These are phyloP conservation scores for Plasmodium malariae DNA, from an alignment of 169 alveolate species.

Conservation along the genomic window DNA sequence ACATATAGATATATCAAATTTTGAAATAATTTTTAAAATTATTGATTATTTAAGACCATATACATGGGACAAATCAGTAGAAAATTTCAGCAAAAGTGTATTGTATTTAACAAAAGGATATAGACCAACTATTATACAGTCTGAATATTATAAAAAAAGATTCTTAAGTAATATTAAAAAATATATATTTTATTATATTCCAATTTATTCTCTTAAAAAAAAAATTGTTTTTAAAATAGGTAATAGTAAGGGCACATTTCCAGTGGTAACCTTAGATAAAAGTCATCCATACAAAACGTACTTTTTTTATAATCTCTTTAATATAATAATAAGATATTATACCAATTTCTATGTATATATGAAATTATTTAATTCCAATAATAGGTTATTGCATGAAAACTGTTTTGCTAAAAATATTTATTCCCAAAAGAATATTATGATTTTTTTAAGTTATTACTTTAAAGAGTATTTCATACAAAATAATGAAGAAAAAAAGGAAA, in stretches of 20 bases:
- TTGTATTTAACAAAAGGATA: conserved; percentile 71
- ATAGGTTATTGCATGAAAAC: neutral
- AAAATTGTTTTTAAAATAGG: conserved; percentile 46
- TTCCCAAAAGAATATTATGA: conserved; percentile 20
- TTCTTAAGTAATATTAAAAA: conserved; percentile 68
- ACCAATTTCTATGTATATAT: conserved; percentile 28
- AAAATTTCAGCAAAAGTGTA: conserved; percentile 73
- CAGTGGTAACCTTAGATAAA: conserved; percentile 19
- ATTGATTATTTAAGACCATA: conserved; percentile 76
- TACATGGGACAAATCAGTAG: conserved; percentile 76
- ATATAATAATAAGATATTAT: conserved; percentile 61
- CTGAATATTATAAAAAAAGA: conserved; percentile 73
- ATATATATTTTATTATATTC: conserved; percentile 58
- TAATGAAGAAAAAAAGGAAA: conserved; percentile 11
- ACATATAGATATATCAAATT: conserved; percentile 58
- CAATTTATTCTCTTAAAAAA: conserved; percentile 47
- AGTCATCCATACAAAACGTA: conserved; percentile 42
- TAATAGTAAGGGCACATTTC: conserved; percentile 1
- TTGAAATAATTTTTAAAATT: conserved; percentile 58
- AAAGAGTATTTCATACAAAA: conserved; percentile 29
- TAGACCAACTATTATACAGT: conserved; percentile 72
- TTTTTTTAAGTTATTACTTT: conserved; percentile 40
- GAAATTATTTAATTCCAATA: conserved; percentile 16
- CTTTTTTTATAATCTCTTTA: conserved; percentile 37
- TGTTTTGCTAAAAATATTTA: conserved; percentile 28